These are phyloP conservation scores for Nakataea oryzae DNA, from an alignment of 2,329 filamentous ascomycete genomes.

Conservation along the genomic window DNA sequence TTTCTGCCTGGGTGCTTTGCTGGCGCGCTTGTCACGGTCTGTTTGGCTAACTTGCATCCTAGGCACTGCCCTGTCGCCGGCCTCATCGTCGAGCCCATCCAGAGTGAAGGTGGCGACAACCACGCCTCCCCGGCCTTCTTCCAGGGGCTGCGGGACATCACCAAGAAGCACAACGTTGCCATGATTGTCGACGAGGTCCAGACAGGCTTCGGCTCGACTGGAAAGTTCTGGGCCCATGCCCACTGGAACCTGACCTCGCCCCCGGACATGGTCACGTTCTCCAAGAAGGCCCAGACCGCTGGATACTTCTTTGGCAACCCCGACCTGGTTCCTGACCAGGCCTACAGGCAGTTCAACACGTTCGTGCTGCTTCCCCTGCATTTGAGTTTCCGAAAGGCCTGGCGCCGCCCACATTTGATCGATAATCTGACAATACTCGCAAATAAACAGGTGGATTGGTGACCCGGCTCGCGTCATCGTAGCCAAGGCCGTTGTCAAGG, in stretches of 20 bases:
- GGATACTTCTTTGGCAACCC: conserved; percentile 74
- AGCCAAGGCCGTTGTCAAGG: conserved; percentile 67
- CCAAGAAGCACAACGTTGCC: conserved; percentile 57
- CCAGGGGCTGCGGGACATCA: conserved; percentile 62
- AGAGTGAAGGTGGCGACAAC: conserved; percentile 78
- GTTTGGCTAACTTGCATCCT: not conserved
- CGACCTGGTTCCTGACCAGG: conserved; percentile 67
- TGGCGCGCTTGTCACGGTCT: conserved; percentile 24
- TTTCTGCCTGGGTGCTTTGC: not conserved
- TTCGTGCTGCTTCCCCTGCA: conserved; percentile 1
- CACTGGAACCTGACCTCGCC: conserved; percentile 66
- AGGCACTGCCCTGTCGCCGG: conserved; percentile 59
- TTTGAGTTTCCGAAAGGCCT: too few relatives aligned
- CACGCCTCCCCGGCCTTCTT: conserved; percentile 73
- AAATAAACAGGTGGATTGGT: conserved; percentile 53
- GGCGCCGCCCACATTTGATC: too few relatives aligned
- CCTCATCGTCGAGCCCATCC: conserved; percentile 68
- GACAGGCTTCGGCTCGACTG: conserved; percentile 64
- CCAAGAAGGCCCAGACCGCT: conserved; percentile 77
- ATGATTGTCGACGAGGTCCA: conserved; percentile 81
- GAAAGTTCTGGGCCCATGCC: conserved; percentile 80
- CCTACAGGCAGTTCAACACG: conserved; percentile 80
- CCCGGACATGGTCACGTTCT: conserved; percentile 82
- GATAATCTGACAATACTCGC: too few relatives aligned
- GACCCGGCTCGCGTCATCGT: conserved; percentile 69